A percentile compares a stretch with the other conserved stretches of the same genome.
These are phyloP conservation scores for Kernera saxatilis DNA, from an alignment of 345 rosid genomes.

Conservation along the genomic window DNA sequence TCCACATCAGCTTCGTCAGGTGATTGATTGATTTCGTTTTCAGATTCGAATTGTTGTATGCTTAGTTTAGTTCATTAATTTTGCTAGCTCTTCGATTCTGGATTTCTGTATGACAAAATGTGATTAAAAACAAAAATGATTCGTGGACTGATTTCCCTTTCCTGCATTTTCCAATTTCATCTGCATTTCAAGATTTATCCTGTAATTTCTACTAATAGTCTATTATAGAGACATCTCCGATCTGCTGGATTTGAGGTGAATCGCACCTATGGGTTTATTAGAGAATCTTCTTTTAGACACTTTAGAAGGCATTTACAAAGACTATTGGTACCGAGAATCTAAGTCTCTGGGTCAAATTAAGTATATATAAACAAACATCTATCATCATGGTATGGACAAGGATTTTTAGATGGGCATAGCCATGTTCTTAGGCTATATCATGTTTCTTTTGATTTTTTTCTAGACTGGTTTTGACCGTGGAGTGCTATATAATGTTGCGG, in stretches of 20 bases:
- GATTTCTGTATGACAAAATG: background rate
- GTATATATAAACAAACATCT: too few species aligned
- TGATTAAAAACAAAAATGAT: background rate
- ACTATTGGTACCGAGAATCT: too few species aligned
- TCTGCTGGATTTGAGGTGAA: background rate
- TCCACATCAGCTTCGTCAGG: slow-evolving; percentile 95
- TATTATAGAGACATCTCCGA: background rate
- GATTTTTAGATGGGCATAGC: too few species aligned
- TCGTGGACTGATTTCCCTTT: background rate
- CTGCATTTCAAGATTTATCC: background rate
- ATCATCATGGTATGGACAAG: too few species aligned
- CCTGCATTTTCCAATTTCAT: background rate
- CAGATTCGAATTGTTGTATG: background rate
- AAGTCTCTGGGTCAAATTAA: too few species aligned
- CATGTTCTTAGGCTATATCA: background rate
- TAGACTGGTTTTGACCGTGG: background rate
- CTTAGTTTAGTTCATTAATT: background rate
- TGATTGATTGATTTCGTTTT: background rate
- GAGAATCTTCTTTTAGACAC: background rate
- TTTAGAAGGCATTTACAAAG: too few species aligned
- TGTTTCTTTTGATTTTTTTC: background rate
- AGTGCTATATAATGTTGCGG: background rate
- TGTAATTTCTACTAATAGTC: background rate
- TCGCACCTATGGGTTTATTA: background rate
- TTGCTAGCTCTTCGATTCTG: background rate